Conservation (phyloP, 2,329 filamentous ascomycete species). For the Teratosphaeria zuluensis region DNA sequence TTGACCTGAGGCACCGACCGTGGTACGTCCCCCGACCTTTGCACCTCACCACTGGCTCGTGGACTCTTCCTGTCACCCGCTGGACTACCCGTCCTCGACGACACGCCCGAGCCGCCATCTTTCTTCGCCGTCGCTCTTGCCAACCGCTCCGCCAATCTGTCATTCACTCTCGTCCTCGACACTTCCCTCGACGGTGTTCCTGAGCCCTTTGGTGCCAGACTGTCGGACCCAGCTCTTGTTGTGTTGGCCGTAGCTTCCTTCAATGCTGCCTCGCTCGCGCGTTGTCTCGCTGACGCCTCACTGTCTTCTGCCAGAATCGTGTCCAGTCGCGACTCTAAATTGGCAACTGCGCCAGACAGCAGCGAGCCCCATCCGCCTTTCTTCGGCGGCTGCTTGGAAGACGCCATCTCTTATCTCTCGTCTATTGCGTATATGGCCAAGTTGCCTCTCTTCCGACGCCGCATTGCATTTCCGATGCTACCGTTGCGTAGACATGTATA, state of each 20-base stretch:
- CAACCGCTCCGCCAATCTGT: constrained; percentile 60
- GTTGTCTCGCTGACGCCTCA: constrained; percentile 38
- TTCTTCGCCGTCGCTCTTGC: constrained; percentile 78
- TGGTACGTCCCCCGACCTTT: constrained; percentile 22
- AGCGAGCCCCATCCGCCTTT: constrained; percentile 43
- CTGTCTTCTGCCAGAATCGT: constrained; percentile 79
- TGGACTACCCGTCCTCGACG: constrained; percentile 47
- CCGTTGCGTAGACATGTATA: not conserved
- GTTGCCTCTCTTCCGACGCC: constrained; percentile 12
- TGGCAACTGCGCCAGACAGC: constrained; percentile 81
- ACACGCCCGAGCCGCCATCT: constrained; percentile 37
- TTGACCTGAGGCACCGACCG: constrained; percentile 1
- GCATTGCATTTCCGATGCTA: constrained; percentile 12
- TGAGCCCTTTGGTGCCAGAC: not conserved
- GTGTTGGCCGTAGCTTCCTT: constrained; percentile 18
- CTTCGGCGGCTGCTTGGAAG: constrained; percentile 8
- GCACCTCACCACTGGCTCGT: constrained; percentile 35
- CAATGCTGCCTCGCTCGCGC: constrained; percentile 28
- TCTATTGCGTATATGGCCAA: not conserved
- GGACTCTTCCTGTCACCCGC: constrained; percentile 35
- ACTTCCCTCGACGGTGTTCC: constrained; percentile 4
- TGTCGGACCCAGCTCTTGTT: constrained; percentile 11
- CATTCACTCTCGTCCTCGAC: constrained; percentile 1
- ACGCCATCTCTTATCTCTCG: constrained; percentile 1
- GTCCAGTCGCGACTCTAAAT: constrained; percentile 86